Evolutionary conservation across 352 stramenopile genomes (phyloP).

Genomic region (Globisporangium cystogenes): DNA sequence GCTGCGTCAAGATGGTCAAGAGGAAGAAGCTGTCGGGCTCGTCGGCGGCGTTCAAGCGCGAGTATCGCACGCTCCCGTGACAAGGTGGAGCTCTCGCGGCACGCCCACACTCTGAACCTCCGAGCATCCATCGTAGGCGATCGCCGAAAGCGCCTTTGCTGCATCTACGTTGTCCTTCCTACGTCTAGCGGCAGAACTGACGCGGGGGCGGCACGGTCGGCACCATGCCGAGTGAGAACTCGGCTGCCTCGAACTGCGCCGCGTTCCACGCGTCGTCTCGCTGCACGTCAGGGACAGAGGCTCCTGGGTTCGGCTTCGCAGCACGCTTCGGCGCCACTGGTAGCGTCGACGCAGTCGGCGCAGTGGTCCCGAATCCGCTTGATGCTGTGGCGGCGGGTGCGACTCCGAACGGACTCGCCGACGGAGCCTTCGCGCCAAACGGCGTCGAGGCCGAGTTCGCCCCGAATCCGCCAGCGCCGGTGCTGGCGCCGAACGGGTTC

Average conservation of each 20-base stretch:
- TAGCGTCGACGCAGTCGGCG: slow-evolving; percentile 4
- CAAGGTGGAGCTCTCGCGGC: too few species aligned
- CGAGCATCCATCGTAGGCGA: too few species aligned
- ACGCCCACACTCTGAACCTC: too few species aligned
- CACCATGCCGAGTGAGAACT: slow-evolving; percentile 57
- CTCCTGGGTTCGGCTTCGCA: not conserved
- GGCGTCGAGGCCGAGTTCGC: slow-evolving; percentile 11
- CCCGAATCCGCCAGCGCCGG: slow-evolving; percentile 2
- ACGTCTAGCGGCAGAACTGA: slow-evolving; percentile 39
- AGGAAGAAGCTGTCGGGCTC: slow-evolving; percentile 2
- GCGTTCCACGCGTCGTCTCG: slow-evolving; percentile 61
- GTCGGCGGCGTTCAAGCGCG: not conserved
- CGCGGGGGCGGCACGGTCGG: slow-evolving; percentile 47
- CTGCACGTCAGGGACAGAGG: not conserved
- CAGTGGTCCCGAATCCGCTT: not conserved
- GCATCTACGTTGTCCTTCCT: not conserved
- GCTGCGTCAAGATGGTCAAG: slow-evolving; percentile 8
- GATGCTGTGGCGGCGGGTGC: not conserved
- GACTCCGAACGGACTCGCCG: slow-evolving; percentile 32
- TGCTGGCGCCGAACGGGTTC: slow-evolving; percentile 17
- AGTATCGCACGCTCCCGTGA: slow-evolving; percentile 8
- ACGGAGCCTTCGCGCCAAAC: slow-evolving; percentile 15
- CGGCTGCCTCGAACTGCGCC: slow-evolving; percentile 43
- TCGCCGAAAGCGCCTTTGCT: too few species aligned
- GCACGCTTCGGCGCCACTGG: slow-evolving; percentile 1